phyloP scores from a whole-genome alignment of 208 protist genomes.

The Leishmania mexicana region DNA sequence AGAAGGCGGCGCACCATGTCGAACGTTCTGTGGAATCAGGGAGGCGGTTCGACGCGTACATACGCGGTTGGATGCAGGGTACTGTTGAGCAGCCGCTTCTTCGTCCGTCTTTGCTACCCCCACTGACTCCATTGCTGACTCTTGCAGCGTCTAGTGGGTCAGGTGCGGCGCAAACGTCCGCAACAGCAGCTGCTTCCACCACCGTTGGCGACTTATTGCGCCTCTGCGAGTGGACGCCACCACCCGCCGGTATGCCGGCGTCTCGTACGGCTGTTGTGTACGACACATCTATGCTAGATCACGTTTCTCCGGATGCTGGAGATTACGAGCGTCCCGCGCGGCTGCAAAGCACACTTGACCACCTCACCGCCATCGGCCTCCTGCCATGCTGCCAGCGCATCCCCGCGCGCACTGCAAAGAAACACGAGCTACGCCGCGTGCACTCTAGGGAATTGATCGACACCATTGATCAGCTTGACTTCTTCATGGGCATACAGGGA shows the following conservation, averaged over 20 bases:
- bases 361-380: constrained; percentile 66
- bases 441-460: constrained; percentile 75
- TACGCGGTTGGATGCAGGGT: constrained; percentile 31
- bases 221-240: neutral
- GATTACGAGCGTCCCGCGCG: constrained; percentile 83
- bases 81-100: neutral
- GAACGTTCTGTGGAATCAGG: constrained; percentile 22
- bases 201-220: neutral
- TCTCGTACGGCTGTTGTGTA: constrained; percentile 67
- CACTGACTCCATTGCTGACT: constrained; percentile 18
- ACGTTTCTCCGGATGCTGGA: constrained; percentile 48
- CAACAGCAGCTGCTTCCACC: neutral
- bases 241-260: neutral
- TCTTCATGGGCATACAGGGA: constrained; percentile 41
- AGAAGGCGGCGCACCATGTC: neutral
- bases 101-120: constrained; percentile 16
- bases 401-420: constrained; percentile 45
- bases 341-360: constrained; percentile 59
- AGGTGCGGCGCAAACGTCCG: neutral
- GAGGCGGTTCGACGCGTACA: constrained; percentile 36
- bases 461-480: constrained; percentile 75
- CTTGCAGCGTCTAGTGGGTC: neutral
- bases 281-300: constrained; percentile 61
- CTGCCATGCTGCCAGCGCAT: constrained; percentile 53
- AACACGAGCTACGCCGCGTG: constrained; percentile 74